A percentile compares a stretch with the other conserved stretches of the same genome.
phyloP scores from a whole-genome alignment of 164 flowering plant species.

The Stephania yunnanensis region DNA sequence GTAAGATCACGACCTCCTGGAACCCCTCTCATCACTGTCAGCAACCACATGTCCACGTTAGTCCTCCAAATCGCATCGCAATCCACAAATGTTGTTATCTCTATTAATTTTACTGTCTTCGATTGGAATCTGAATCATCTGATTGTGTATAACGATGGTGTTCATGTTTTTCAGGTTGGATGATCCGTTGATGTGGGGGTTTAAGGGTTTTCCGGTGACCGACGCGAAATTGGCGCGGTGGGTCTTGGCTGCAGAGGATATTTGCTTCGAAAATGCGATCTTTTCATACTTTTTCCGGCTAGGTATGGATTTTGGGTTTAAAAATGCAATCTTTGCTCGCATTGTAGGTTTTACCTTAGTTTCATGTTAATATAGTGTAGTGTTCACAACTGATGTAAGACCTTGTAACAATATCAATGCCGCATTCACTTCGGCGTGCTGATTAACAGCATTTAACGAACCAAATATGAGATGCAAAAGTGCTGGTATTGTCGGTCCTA shows the following conservation, averaged over 20 bases:
- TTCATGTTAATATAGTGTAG: too few species aligned
- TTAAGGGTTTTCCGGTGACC: slow-evolving; percentile 62
- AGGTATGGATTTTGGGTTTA: slow-evolving; percentile 38
- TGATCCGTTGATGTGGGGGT: slow-evolving; percentile 96
- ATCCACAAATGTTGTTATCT: neutral
- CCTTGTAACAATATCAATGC: neutral
- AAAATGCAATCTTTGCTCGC: neutral
- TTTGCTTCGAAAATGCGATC: slow-evolving; percentile 70
- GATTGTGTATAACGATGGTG: too few species aligned
- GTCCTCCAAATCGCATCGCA: slow-evolving; percentile 7
- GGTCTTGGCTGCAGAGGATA: slow-evolving; percentile 95
- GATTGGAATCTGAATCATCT: neutral
- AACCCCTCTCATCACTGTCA: slow-evolving; percentile 69
- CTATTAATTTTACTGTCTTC: neutral
- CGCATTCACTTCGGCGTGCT: neutral
- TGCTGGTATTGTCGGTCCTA: neutral
- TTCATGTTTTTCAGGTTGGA: slow-evolving; percentile 50
- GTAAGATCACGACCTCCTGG: slow-evolving; percentile 60
- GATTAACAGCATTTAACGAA: neutral
- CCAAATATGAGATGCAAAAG: neutral
- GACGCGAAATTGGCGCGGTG: slow-evolving; percentile 66
- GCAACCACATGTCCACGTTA: slow-evolving; percentile 90
- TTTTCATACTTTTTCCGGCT: slow-evolving; percentile 69
- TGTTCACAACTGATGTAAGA: neutral
- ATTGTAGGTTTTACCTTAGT: neutral